Evolutionary conservation across 305 asterid genomes (phyloP), one percentile per base, ranked within the genome.

Genomic region (Caryopteris hybrid): DNA sequence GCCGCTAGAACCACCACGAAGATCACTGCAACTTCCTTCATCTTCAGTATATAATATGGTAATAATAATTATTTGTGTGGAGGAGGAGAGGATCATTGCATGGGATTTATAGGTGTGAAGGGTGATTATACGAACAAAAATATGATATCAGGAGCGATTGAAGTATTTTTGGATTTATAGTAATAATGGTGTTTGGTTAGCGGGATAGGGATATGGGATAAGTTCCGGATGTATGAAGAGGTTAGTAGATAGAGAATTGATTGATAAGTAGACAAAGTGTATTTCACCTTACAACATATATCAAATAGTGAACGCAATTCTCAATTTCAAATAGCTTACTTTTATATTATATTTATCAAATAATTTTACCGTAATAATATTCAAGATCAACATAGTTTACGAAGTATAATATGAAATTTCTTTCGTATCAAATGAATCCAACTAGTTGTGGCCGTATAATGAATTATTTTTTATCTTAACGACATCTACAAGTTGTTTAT

Each of bases 241-340:
- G 81, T 65, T 73, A 60, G 79, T 27, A 70, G 76, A 45, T 80
- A 57, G 38, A 51, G 42, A 66, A 73, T 73, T 73, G 51, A 73
- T 50, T 59, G 16, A 73, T 66, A 51, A 59, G 11, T 11, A 20
- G 69, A 50, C 77, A 72, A 61, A n/a, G n/a, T n/a, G n/a, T n/a
- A n/a, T n/a, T n/a, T n/a, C n/a, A n/a, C n/a, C n/a, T n/a, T n/a
- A n/a, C n/a, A n/a, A n/a, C n/a, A n/a, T n/a, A n/a, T n/a, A n/a
- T n/a, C n/a, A n/a, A n/a, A n/a, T n/a, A n/a, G n/a, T n/a, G n/a
- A n/a, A n/a, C n/a, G n/a, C n/a, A n/a, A n/a, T n/a, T n/a, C n/a
- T n/a, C n/a, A n/a, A n/a, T n/a, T n/a, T n/a, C n/a, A n/a, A n/a
- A n/a, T n/a, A n/a, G n/a, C n/a, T n/a, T n/a, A n/a, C n/a, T n/a